Evolutionary conservation across 2,329 filamentous ascomycete genomes (phyloP), one percentile per base, ranked within the genome.

Genomic region (Aspergillus proliferans): DNA sequence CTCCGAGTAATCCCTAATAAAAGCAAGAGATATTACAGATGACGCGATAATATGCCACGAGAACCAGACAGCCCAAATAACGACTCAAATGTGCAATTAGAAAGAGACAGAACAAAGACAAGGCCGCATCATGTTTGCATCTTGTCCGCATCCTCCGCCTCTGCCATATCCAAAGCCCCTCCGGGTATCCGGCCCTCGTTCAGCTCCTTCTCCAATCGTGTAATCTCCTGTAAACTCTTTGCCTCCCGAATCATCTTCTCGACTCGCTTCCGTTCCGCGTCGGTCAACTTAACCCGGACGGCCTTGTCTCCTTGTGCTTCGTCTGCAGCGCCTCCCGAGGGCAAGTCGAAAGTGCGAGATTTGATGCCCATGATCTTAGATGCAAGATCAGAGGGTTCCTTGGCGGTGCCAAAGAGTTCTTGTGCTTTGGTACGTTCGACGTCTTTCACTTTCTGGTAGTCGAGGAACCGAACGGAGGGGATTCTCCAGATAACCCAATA

Each of bases 371-470:
- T 86, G 62, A 97, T 92, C 83, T 86, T 85, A 18, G 81, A 80
- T 22, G 92, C 91, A 33, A 95, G 76, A 9, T 86, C 84, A 0
- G 90, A 89, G 1, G 92, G 93, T 65, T 87, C 82, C 46, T 86
- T 81, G 1, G 52, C 52, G 3, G 86, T 88, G 46, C 94, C 94
- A 63, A 97, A 97, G 2, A 98, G 76, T 69, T 92, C 86, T 15
- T 73, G 77, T 0, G 89, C 89, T 59, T 84, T 81, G 55, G 81
- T 74, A 41, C 91, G 83, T 77, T 98, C 93, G 0, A 80, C 83
- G 55, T 93, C 83, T 71, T 89, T 94, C 45, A 98, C 90, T 71
- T 95, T 95, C 59, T 83, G 79, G 67, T 89, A 96, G 71, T 98
- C 93, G 44, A 98, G 79, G 71, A 95, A 97, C 41, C 92, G 85